Evolutionary conservation across 2,329 filamentous ascomycete genomes (phyloP).

Genomic region (Penicillium corylophilum): DNA sequence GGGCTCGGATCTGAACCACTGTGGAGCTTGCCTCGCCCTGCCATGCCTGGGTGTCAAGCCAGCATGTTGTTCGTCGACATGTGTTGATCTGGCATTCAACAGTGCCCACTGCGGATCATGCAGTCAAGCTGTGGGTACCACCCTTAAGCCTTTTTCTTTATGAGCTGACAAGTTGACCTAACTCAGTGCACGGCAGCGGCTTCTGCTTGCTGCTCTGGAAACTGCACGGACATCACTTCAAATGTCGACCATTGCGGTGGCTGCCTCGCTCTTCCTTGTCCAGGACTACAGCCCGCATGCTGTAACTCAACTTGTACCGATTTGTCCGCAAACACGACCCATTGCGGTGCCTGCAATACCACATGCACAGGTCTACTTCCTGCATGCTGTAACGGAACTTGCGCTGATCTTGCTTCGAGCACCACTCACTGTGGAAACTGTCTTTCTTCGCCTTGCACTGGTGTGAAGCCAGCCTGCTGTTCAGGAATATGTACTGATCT

Average conservation of each 20-base stretch:
- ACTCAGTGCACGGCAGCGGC: conserved; percentile 6
- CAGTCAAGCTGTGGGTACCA: not conserved
- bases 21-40: conserved; percentile 4
- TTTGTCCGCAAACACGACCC: conserved; percentile 1
- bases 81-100: conserved; percentile 8
- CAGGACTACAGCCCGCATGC: conserved; percentile 5
- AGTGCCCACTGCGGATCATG: conserved; percentile 7
- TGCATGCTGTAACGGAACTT: conserved; percentile 9
- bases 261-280: conserved; percentile 11
- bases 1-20: conserved; percentile 3
- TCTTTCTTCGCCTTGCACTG: conserved; percentile 4
- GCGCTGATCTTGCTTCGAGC: conserved; percentile 5
- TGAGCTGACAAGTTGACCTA: not conserved
- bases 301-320: conserved; percentile 10
- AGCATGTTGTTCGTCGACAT: conserved; percentile 9
- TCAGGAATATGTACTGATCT: conserved; percentile 2
- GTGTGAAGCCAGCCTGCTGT: conserved; percentile 1
- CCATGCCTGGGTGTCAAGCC: conserved; percentile 11
- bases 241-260: conserved; percentile 11
- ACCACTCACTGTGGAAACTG: conserved; percentile 11
- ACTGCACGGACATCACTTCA: conserved; percentile 8
- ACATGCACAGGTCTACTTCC: conserved; percentile 1
- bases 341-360: conserved; percentile 7
- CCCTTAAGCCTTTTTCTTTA: not conserved
- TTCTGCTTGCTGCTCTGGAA: conserved; percentile 15